Base-by-base conservation (phyloP, 805 yeast species). In the Barnettozyma siamensis region DNA sequence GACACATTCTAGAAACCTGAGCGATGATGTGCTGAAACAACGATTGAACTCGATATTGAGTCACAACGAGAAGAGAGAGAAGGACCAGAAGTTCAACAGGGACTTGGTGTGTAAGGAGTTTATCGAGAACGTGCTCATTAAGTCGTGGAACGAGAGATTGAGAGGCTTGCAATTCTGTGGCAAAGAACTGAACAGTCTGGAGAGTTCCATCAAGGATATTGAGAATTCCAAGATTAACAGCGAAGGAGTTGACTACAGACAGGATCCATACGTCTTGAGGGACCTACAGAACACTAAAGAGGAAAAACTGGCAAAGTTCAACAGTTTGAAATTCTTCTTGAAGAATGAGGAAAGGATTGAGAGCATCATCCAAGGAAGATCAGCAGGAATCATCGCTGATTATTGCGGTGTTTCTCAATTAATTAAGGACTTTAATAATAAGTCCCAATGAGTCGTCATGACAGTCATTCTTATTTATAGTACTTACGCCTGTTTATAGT, bases 241-340 rank as follows among this genome's bases (percentile, higher is more conserved):
- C 42, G 47, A 47, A 46, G 47, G 40, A 4, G 19, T 57, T 32
- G 59, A 60, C 24, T 52, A 60, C 5, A 55, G 75, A 23, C 48
- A 71, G 5, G 79, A 76, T 50, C 80, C 82, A 1, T 76, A 76
- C 48, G 74, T 73, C 4, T 60, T 64, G 10, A 63, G 69, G 38
- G 73, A 72, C 34, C 31, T 58, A 7, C 46, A 58, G 18, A 60
- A 59, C 7, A 54, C 56, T 16, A 54, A 58, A 15, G 62, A 62
- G 15, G 43, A 48, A 4, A 59, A 58, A 33, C 63, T 57, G 33
- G 36, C 19, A 2, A 55, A 58, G 13, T 60, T 62, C 38, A 52
- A 55, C n/a, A 47, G 47, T 5, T 38, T 73, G 9, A 42, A 44
- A 7, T 58, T 50, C 11, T 67, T 72, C 63, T 60, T 64, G 13